Base-by-base conservation (phyloP, 345 rosid genomes). In the Populus simonii region DNA sequence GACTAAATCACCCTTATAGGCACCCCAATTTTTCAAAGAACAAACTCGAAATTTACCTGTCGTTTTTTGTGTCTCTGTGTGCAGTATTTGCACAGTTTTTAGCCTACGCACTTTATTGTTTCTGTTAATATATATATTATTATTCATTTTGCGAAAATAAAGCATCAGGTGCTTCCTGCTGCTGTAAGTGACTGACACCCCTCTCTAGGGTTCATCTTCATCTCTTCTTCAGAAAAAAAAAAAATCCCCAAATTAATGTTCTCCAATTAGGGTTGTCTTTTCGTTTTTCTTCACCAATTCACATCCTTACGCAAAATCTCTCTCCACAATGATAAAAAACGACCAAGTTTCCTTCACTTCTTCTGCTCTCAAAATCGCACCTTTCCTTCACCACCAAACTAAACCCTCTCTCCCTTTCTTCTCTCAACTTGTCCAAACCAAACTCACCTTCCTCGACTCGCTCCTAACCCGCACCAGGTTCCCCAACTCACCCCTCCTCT, bases 311-410 rank as follows among this genome's bases (percentile, higher is more conserved):
- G 18, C 53, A 15, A 16, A 47, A 47, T 13, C 17, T 47, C 53
- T 13, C 53, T 47, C 12, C 62, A 9, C 62, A 22, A 57, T 57
- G 62, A 8, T 12, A 22, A 57, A 22, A 59, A 87, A 85, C 62
- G 86, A 74, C 33, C 82, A 74, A 75, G 86, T 87, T n/a, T 80
- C 75, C 38, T 80, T 89, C 83, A 74, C 83, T 68, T 86, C 89
- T 5, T 83, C 87, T 55, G 35, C 84, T 6, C 53, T 85, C 79
- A 87, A 76, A 78, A 62, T 78, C 80, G 70, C 81, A n/a, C 81
- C 84, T 25, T 59, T 43, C 76, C 72, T 76, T 18, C 22, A n/a
- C 66, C 72, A 13, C 76, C 75, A 38, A 74, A 51, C 13, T 57
- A 8, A 29, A 70, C 55, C 59, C 38, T 67, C 82, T 17, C 38